phyloP scores from a whole-genome alignment of 768 basidiomycete genomes.

The Xanthoconium purpureum region DNA sequence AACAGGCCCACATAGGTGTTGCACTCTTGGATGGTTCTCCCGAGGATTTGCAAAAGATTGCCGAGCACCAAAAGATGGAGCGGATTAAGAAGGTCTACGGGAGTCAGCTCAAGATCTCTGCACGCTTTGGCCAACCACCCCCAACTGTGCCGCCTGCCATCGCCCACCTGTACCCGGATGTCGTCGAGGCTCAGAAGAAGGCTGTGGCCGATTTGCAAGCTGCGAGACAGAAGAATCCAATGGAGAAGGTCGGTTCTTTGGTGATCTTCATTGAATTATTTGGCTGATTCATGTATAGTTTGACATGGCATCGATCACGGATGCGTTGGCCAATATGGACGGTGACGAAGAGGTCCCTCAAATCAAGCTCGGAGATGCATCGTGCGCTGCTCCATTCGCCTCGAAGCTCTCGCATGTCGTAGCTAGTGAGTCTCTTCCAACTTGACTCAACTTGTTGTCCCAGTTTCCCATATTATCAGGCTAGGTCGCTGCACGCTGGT shows the following conservation, averaged over 20 bases:
- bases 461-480: constrained; percentile 96
- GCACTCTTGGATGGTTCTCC: constrained; percentile 87
- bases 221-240: constrained; percentile 78
- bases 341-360: constrained; percentile 93
- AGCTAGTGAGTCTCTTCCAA: constrained; percentile 63
- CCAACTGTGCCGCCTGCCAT: constrained; percentile 90
- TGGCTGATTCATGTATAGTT: constrained; percentile 48
- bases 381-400: constrained; percentile 97
- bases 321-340: constrained; percentile 88
- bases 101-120: constrained; percentile 86
- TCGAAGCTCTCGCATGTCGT: constrained; percentile 97
- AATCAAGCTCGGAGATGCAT: constrained; percentile 99
- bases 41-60: constrained; percentile 91
- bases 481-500: constrained; percentile 98
- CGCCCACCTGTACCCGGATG: constrained; percentile 84
- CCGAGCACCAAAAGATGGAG: constrained; percentile 86
- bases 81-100: constrained; percentile 97
- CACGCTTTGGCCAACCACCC: constrained; percentile 88
- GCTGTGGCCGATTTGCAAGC: constrained; percentile 62
- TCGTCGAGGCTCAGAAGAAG: constrained; percentile 84
- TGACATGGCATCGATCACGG: constrained; percentile 73
- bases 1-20: constrained; percentile 96
- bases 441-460: constrained; percentile 1
- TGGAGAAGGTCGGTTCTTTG: constrained; percentile 71
- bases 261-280: neutral